Base-by-base conservation (phyloP, 805 yeast genomes). In the Barnettozyma siamensis region DNA sequence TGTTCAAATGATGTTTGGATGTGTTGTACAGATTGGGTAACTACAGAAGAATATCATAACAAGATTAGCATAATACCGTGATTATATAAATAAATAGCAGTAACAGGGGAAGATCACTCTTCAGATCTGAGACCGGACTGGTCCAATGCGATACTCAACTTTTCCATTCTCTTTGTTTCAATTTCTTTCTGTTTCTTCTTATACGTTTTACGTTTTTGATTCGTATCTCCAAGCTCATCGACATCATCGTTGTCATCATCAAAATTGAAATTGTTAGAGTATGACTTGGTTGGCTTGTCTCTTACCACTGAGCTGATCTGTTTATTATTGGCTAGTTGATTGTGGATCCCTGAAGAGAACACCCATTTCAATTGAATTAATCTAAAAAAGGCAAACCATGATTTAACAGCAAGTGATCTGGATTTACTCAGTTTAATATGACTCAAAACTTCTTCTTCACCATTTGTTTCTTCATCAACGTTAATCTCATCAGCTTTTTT, bases 341-440 rank as follows among this genome's bases (percentile, higher is more conserved):
- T 55, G 34, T 55, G 51, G 10, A 55, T 44, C 2, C 58, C 59
- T 4, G 50, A 42, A 4, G 52, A 42, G 33, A 50, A 57, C 1
- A 49, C 51, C 58, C 59, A 55, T 35, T 57, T 57, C 31, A 57
- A 33, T 28, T 47, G 49, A 21, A 55, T 46, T 8, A 53, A 46
- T 46, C 61, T 54, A 39, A 57, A 53, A 33, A 55, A 54, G 7
- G 59, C 50, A 26, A 53, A 49, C 61, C 61, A 57, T 2, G 61
- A 55, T 35, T 46, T 53, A 15, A 57, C 50, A 17, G 58, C 54
- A 30, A 57, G 38, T 10, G 59, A 54, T 39, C 57, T 47, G 3
- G 61, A 51, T 41, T 54, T 57, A 21, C 53, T 47, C 18, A 57
- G 27, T 21, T 54, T 53, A 15, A 57, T 51, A 37, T 57, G 60